Conservation (phyloP, 2,329 filamentous ascomycete species). For the Penicillium paneum region DNA sequence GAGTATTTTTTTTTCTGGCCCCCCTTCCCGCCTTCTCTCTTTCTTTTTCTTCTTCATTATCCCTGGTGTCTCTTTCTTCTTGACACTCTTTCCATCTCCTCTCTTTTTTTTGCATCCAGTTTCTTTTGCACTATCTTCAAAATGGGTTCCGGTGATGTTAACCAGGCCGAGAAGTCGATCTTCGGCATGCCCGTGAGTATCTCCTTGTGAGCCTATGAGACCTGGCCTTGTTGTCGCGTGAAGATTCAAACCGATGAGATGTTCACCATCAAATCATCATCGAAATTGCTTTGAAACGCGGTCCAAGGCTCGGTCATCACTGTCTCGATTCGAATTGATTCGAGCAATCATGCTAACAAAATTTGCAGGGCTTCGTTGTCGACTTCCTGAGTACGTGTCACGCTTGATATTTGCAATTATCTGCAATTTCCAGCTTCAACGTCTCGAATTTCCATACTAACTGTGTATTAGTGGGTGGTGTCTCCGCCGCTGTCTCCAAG, state of each 20-base stretch:
- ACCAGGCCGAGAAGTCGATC: slow-evolving; percentile 53
- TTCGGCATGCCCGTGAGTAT: slow-evolving; percentile 52
- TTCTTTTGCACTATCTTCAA: slow-evolving; percentile 43
- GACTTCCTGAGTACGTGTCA: slow-evolving; percentile 94
- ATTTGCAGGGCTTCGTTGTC: slow-evolving; percentile 78
- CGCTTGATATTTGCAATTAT: slow-evolving; percentile 1
- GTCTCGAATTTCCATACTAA: slow-evolving; percentile 38
- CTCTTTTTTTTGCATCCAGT: slow-evolving; percentile 39
- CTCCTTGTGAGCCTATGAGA: background rate
- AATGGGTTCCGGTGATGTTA: slow-evolving; percentile 49
- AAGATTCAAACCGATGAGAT: background rate
- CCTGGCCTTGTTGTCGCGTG: background rate
- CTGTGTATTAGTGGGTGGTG: slow-evolving; percentile 83
- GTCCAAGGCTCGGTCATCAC: background rate
- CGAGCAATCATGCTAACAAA: slow-evolving; percentile 25
- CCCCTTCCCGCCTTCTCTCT: slow-evolving; percentile 37
- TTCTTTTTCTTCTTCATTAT: slow-evolving; percentile 41
- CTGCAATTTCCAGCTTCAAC: background rate
- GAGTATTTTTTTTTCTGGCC: slow-evolving; percentile 39
- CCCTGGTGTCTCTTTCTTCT: slow-evolving; percentile 33
- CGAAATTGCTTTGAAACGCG: background rate
- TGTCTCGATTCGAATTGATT: background rate
- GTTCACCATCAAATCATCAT: slow-evolving; percentile 1
- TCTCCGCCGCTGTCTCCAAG: slow-evolving; percentile 99
- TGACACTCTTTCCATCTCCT: slow-evolving; percentile 37